These are phyloP conservation scores for Cladosporium sp. DNA, from an alignment of 2,329 filamentous ascomycete species.

Conservation along the genomic window DNA sequence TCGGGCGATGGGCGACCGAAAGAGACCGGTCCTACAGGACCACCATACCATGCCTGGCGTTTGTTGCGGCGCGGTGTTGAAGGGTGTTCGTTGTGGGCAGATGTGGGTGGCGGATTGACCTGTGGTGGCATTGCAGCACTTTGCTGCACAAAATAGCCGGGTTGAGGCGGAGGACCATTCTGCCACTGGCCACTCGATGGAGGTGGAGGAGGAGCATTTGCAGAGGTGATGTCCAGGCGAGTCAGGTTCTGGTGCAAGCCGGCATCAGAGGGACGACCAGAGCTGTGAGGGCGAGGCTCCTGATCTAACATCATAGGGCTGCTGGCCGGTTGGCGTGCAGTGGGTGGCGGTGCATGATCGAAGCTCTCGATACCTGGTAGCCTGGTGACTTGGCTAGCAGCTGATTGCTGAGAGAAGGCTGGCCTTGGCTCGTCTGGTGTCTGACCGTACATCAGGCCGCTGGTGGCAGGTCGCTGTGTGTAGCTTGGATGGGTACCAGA, in stretches of 20 bases:
- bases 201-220: conserved; percentile 35
- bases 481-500: conserved; percentile 66
- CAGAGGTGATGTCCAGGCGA: conserved; percentile 58
- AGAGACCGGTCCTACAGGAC: conserved; percentile 34
- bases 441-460: conserved; percentile 70
- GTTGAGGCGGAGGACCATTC: background rate
- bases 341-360: conserved; percentile 64
- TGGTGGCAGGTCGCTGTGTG: conserved; percentile 59
- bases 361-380: conserved; percentile 92
- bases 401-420: conserved; percentile 50
- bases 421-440: conserved; percentile 61
- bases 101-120: background rate
- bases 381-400: conserved; percentile 59
- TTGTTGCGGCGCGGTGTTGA: conserved; percentile 58
- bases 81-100: conserved; percentile 27
- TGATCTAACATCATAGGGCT: conserved; percentile 76
- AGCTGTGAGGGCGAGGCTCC: conserved; percentile 30
- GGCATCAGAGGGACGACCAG: conserved; percentile 50
- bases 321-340: conserved; percentile 55
- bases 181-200: conserved; percentile 24
- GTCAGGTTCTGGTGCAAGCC: conserved; percentile 63
- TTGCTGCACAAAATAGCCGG: conserved; percentile 9
- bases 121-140: conserved; percentile 1
- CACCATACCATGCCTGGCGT: conserved; percentile 70
- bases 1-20: conserved; percentile 48